These are phyloP conservation scores for Parathielavia hyrcaniae DNA, from an alignment of 495 filamentous ascomycete genomes.

Conservation along the genomic window DNA sequence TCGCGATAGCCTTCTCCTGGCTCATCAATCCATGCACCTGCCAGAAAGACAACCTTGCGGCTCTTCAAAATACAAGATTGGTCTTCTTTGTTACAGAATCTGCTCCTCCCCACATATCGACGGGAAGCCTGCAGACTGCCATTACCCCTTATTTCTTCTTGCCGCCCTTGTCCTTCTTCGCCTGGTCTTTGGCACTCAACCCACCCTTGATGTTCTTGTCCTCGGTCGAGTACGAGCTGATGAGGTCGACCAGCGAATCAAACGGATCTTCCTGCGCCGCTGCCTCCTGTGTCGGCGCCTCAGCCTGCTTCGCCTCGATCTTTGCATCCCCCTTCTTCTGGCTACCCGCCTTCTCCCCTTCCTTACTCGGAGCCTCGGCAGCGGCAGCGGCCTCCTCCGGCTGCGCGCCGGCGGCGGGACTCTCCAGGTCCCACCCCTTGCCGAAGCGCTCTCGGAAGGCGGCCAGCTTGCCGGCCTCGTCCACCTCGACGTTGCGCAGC, in stretches of 20 bases:
- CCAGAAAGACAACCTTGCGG: background rate
- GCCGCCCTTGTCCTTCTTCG: constrained; percentile 26
- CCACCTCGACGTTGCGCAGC: constrained; percentile 80
- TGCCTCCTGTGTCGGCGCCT: constrained; percentile 23
- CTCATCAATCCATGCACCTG: constrained; percentile 5
- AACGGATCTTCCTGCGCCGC: constrained; percentile 22
- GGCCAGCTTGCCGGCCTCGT: constrained; percentile 85
- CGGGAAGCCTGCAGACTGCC: background rate
- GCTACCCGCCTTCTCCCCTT: constrained; percentile 11
- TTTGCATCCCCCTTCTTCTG: constrained; percentile 35
- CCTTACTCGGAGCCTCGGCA: constrained; percentile 25
- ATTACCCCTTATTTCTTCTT: constrained; percentile 28
- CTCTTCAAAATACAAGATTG: constrained; percentile 7
- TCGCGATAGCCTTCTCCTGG: background rate
- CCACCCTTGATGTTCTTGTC: constrained; percentile 23
- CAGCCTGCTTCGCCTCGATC: constrained; percentile 29
- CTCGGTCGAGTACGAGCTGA: constrained; percentile 54
- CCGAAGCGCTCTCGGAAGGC: constrained; percentile 84
- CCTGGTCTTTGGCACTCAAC: constrained; percentile 30
- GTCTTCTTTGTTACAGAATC: constrained; percentile 17
- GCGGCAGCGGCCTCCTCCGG: constrained; percentile 19
- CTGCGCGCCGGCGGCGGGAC: constrained; percentile 15
- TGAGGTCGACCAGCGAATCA: constrained; percentile 64
- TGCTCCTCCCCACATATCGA: constrained; percentile 1
- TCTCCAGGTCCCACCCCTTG: constrained; percentile 61